A percentile compares a stretch with the other conserved stretches of the same genome.
phyloP scores from a whole-genome alignment of 768 basidiomycete genomes.

The Daedaleopsis sinensis region DNA sequence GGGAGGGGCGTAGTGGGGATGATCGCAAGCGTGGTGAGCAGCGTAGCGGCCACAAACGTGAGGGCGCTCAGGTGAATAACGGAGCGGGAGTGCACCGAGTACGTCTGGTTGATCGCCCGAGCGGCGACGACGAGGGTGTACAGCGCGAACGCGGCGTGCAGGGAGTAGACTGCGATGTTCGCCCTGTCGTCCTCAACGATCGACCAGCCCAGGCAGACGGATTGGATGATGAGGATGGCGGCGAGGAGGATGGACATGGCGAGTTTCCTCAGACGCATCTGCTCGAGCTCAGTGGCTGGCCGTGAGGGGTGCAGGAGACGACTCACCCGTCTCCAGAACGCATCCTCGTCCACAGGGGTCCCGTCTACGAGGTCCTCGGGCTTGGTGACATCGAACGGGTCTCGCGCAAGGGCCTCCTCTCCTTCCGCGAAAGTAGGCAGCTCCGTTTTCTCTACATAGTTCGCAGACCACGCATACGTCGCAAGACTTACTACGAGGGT shows the following conservation, averaged over 20 bases:
- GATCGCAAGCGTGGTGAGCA: slow-evolving; percentile 54
- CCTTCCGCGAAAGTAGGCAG: slow-evolving; percentile 38
- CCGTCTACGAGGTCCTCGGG: slow-evolving; percentile 73
- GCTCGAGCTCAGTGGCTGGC: not conserved
- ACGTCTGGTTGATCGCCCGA: slow-evolving; percentile 51
- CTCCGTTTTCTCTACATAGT: slow-evolving; percentile 53
- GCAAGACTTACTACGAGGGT: slow-evolving; percentile 48
- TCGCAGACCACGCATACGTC: slow-evolving; percentile 42
- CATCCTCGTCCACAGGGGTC: slow-evolving; percentile 59
- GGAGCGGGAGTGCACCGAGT: slow-evolving; percentile 39
- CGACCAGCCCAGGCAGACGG: slow-evolving; percentile 59
- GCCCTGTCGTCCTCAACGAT: slow-evolving; percentile 31
- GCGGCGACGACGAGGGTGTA: slow-evolving; percentile 59
- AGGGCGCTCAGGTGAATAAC: slow-evolving; percentile 63
- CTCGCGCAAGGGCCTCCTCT: slow-evolving; percentile 34
- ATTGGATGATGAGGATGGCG: slow-evolving; percentile 51
- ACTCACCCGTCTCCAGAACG: slow-evolving; percentile 62
- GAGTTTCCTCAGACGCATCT: slow-evolving; percentile 67
- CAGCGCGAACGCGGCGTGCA: slow-evolving; percentile 58
- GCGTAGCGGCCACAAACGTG: slow-evolving; percentile 47
- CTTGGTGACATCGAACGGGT: slow-evolving; percentile 72
- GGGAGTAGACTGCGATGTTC: slow-evolving; percentile 39
- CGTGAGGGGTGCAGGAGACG: not conserved
- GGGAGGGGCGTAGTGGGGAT: slow-evolving; percentile 50
- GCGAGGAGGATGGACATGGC: slow-evolving; percentile 49